Evolutionary conservation across 2,329 filamentous ascomycete genomes (phyloP), one percentile per base, ranked within the genome.

Genomic region (Xylariaceae sp.): DNA sequence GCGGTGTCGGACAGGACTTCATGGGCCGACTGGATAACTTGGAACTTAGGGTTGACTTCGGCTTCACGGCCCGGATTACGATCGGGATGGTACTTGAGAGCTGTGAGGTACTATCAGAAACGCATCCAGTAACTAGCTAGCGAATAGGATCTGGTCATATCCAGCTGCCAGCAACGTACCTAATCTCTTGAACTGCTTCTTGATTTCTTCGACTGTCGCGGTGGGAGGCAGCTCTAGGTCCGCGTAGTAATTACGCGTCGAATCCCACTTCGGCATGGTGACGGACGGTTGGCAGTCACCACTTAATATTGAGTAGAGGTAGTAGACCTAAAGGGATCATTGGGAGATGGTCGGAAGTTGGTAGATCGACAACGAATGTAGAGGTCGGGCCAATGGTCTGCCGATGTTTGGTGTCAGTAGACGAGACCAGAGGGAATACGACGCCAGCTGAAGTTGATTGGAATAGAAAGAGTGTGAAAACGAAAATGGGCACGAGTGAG

Each of bases 51-150:
- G 65, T 89, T 90, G 70, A 88, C 88, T 70, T 93, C 90, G 59
- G 83, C 76, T 74, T 96, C 91, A 69, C 84, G 85, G 55, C 92
- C 92, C 9, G 88, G 90, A 70, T 96, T 96, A 61, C 92, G 88
- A 72, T 96, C 92, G 6, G 92, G 92, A 70, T 96, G 92, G 69
- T 89, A 95, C 73, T 89, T 89, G 51, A 95, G 79, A 52, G 91
- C 91, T 91, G 59, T 3, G 23, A 9, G 18, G 35, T 18, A 48
- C 3, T 4, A 65, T 76, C 64, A 74, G 70, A 51, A 50, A 50
- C 6, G 10, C 11, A 7, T 35, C 10, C 30, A 7, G 30, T 4
- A 11, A 3, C 5, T 54, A 5, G 13, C 13, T 42, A 9, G 37
- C 44, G n/a, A 49, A 35, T 39, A 17, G 44, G 42, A 4, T 30